Conservation (phyloP, 495 filamentous ascomycete species). For the Amorphotheca resinae region DNA sequence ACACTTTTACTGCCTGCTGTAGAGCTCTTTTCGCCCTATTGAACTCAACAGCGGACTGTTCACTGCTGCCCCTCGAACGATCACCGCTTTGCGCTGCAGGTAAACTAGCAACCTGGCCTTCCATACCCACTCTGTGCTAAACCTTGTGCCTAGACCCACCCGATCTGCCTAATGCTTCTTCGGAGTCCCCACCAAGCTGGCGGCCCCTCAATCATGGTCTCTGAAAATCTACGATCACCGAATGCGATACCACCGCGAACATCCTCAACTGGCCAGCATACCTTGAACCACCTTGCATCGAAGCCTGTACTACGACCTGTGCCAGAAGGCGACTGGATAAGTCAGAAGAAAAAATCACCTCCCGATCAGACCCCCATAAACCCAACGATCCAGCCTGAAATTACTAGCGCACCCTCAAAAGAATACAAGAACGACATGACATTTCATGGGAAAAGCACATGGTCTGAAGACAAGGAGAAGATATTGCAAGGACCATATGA, state of each 20-base stretch:
- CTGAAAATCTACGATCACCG: slow-evolving; percentile 25
- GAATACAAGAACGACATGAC: slow-evolving; percentile 36
- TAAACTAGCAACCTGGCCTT: too few species aligned
- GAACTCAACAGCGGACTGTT: too few species aligned
- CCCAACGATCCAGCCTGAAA: slow-evolving; percentile 6
- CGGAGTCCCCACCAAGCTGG: too few species aligned
- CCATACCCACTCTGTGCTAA: too few species aligned
- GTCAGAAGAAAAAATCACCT: slow-evolving; percentile 8
- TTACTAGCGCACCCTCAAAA: slow-evolving; percentile 20
- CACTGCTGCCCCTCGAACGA: too few species aligned
- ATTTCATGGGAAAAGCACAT: slow-evolving; percentile 29
- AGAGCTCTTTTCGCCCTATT: too few species aligned
- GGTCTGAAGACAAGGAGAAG: slow-evolving; percentile 61
- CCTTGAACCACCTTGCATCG: slow-evolving; percentile 22
- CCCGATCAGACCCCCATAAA: slow-evolving; percentile 9
- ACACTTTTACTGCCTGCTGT: too few species aligned
- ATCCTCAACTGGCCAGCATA: slow-evolving; percentile 39
- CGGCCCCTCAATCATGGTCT: slow-evolving; percentile 7
- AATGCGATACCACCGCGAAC: slow-evolving; percentile 61
- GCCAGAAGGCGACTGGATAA: slow-evolving; percentile 42
- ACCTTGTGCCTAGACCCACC: too few species aligned
- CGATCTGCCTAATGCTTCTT: too few species aligned
- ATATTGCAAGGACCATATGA: slow-evolving; percentile 79
- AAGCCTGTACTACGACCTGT: slow-evolving; percentile 42
- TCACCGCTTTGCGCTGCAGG: too few species aligned